These are phyloP conservation scores for Chytriomyces confervae DNA, from an alignment of 192 early-diverging fungal species.

Conservation along the genomic window DNA sequence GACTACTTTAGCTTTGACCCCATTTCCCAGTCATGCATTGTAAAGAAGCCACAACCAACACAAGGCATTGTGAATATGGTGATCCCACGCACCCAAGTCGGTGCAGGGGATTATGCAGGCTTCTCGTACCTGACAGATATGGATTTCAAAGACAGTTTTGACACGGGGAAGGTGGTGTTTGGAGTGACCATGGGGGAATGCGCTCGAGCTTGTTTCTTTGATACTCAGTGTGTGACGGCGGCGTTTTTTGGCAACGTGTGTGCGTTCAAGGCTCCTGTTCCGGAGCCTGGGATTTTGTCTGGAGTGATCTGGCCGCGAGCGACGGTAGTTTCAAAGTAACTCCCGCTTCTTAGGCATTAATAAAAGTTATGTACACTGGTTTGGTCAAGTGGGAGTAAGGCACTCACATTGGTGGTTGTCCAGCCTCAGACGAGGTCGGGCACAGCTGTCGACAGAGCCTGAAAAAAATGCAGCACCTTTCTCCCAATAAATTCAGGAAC, in stretches of 20 bases:
- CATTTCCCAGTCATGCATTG: background rate
- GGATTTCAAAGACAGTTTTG: slow-evolving; percentile 1
- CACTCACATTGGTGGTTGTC: no score
- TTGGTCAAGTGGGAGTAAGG: no score
- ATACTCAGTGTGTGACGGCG: background rate
- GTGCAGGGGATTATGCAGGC: background rate
- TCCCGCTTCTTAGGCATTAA: no score
- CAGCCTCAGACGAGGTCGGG: no score
- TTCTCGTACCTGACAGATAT: background rate
- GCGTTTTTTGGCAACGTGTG: background rate
- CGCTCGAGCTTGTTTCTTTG: background rate
- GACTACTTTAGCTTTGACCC: background rate
- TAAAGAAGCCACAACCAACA: background rate
- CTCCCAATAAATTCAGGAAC: no score
- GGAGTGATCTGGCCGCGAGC: background rate
- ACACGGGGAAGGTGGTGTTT: background rate
- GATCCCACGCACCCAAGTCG: background rate
- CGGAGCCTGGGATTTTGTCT: background rate
- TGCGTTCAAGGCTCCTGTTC: background rate
- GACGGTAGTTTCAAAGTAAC: no score
- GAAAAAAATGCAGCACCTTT: no score
- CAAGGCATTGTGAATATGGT: background rate
- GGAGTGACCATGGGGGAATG: background rate
- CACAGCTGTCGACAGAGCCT: no score
- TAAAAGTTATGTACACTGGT: no score